Base-by-base conservation (phyloP, 2,329 filamentous ascomycete genomes). In the Calycina herbarum region DNA sequence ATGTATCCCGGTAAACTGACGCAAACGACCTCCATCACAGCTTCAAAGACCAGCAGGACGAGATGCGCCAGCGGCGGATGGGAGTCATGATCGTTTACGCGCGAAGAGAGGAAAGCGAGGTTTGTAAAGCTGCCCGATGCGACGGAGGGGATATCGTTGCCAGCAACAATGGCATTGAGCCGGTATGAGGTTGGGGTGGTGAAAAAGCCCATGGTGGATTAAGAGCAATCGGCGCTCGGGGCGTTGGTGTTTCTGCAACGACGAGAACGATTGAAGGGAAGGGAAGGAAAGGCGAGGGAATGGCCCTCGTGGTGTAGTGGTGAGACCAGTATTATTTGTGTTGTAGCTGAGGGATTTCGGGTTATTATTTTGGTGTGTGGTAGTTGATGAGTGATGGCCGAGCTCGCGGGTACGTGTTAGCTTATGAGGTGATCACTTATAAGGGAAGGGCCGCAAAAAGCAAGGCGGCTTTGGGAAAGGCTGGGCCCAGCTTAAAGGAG, bases 1-100 rank as follows among this genome's bases (percentile, higher is more conserved):
- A 99, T 90, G 79, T 97, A 99, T 33, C 95, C 95, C 0, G 95
- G 95, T 71, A 97, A 80, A 77, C 91, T 94, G 77, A 99, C 94
- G 76, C 94, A 98, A 60, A 99, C 91, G 29, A 98, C 94, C 76
- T 97, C 93, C 74, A 97, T 83, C 33, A 97, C 94, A 11, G 95
- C 95, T 79, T 96, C 94, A 74, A 97, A 97, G 71, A 98, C 94
- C 57, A 77, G 67, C 3, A 77, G 67, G 10, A 76, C 67, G 2
- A 77, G 66, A 65, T 75, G 79, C 20, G 79, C 77, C 66, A 86
- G 78, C 11, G 80, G 76, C 3, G 83, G 82, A 70, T 85, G 74
- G 17, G 75, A 70, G 31, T 72, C 67, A 62, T 76, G 73, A 42
- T 72, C 67, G 63, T 73, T 71, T 5, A 61, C 64, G 59, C 66